These are phyloP conservation scores for Lepiota venenata DNA, from an alignment of 768 basidiomycete species.

Conservation along the genomic window DNA sequence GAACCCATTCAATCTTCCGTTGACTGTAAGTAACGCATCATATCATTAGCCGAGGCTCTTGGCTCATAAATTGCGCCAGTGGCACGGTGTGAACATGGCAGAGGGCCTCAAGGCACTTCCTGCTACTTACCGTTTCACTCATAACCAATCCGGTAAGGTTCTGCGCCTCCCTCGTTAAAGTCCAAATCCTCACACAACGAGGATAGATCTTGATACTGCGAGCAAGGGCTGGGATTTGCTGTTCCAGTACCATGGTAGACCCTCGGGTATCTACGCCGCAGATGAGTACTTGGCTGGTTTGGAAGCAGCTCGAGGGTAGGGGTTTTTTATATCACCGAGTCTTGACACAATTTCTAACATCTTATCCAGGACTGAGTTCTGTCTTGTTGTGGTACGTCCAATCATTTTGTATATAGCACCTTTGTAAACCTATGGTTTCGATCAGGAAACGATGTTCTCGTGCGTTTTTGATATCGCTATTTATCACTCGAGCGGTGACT, in stretches of 20 bases:
- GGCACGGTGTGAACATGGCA: conserved; percentile 59
- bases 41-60: not conserved
- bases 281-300: conserved; percentile 57
- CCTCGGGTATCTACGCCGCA: conserved; percentile 52
- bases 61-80: conserved; percentile 23
- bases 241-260: conserved; percentile 57
- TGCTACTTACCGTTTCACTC: conserved; percentile 50
- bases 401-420: not conserved
- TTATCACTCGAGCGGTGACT: not conserved
- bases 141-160: conserved; percentile 47
- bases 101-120: conserved; percentile 55
- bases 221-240: conserved; percentile 52
- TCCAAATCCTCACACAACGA: not conserved
- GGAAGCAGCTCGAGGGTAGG: conserved; percentile 50
- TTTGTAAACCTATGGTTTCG: not conserved
- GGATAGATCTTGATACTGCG: conserved; percentile 43
- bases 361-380: conserved; percentile 44
- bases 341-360: not conserved
- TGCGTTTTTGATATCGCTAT: conserved; percentile 21
- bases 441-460: conserved; percentile 60
- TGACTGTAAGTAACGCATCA: conserved; percentile 26
- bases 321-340: not conserved
- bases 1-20: conserved; percentile 44
- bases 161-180: not conserved
- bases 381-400: conserved; percentile 45